phyloP scores from a whole-genome alignment of 768 basidiomycete species.

The Amanita rubescens region DNA sequence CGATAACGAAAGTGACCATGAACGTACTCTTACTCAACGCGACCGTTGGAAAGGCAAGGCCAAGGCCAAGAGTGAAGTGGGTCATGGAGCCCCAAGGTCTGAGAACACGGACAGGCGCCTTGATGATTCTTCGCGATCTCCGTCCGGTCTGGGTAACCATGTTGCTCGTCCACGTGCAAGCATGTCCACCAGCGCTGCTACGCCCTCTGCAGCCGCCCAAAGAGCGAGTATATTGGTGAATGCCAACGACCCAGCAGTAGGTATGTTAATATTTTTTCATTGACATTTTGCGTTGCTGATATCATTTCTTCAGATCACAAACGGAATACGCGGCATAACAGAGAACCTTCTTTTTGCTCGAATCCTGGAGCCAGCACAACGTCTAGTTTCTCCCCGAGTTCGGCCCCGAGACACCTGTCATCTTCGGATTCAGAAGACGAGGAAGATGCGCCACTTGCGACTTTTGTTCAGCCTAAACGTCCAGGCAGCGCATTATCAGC shows the following conservation, averaged over 20 bases:
- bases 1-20: slow-evolving; percentile 19
- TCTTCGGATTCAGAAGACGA: slow-evolving; percentile 31
- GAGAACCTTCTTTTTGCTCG: slow-evolving; percentile 21
- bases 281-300: slow-evolving; percentile 2
- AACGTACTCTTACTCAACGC: slow-evolving; percentile 13
- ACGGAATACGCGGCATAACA: slow-evolving; percentile 18
- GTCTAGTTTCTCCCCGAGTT: neutral
- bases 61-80: slow-evolving; percentile 21
- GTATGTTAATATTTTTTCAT: slow-evolving; percentile 6
- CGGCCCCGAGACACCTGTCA: neutral
- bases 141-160: slow-evolving; percentile 28
- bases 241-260: slow-evolving; percentile 15
- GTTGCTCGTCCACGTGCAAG: slow-evolving; percentile 39
- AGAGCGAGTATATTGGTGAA: slow-evolving; percentile 36
- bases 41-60: slow-evolving; percentile 1
- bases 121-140: slow-evolving; percentile 21
- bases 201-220: slow-evolving; percentile 43
- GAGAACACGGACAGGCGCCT: slow-evolving; percentile 2
- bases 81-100: slow-evolving; percentile 24
- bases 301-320: slow-evolving; percentile 10
- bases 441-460: slow-evolving; percentile 60
- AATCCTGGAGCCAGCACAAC: slow-evolving; percentile 12
- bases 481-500: slow-evolving; percentile 55
- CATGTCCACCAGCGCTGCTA: slow-evolving; percentile 50
- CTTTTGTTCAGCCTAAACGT: slow-evolving; percentile 51